These are phyloP conservation scores for Periconia sp. DNA, from an alignment of 2,329 filamentous ascomycete species.

Conservation along the genomic window DNA sequence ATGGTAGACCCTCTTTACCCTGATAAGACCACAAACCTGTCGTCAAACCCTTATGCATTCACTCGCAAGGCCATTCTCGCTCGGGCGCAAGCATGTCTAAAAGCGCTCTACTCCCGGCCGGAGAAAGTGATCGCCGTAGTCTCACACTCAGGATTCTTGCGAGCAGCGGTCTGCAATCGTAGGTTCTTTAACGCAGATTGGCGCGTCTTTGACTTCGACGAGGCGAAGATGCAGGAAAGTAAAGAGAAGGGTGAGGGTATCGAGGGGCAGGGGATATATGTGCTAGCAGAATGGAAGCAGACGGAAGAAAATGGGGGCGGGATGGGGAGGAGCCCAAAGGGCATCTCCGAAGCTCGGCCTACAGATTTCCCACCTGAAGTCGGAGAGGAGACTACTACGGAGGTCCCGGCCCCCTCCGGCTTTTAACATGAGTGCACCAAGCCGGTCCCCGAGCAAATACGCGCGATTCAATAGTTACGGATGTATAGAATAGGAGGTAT, in stretches of 20 bases:
- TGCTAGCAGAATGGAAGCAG: constrained; percentile 56
- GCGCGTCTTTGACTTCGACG: constrained; percentile 65
- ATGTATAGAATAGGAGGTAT: no score
- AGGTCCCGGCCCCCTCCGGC: constrained; percentile 1
- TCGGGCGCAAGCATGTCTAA: constrained; percentile 60
- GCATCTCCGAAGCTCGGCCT: constrained; percentile 30
- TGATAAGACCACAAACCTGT: constrained; percentile 60
- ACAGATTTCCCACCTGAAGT: constrained; percentile 37
- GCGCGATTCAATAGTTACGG: no score
- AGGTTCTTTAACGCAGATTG: constrained; percentile 67
- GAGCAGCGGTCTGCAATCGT: constrained; percentile 61
- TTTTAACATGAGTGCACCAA: no score
- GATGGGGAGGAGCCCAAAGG: constrained; percentile 57
- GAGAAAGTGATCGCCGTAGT: constrained; percentile 70
- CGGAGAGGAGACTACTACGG: constrained; percentile 10
- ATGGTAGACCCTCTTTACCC: constrained; percentile 66
- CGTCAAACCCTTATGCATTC: constrained; percentile 58
- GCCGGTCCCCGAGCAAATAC: no score
- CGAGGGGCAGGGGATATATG: constrained; percentile 44
- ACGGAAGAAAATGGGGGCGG: constrained; percentile 56
- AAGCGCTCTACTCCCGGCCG: constrained; percentile 57
- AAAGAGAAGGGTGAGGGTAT: constrained; percentile 47
- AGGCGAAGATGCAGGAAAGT: constrained; percentile 54
- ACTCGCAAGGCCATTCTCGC: constrained; percentile 59
- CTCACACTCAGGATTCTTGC: constrained; percentile 68